phyloP scores from a whole-genome alignment of 78 protist species.

The Dictyostelium intermedium region DNA sequence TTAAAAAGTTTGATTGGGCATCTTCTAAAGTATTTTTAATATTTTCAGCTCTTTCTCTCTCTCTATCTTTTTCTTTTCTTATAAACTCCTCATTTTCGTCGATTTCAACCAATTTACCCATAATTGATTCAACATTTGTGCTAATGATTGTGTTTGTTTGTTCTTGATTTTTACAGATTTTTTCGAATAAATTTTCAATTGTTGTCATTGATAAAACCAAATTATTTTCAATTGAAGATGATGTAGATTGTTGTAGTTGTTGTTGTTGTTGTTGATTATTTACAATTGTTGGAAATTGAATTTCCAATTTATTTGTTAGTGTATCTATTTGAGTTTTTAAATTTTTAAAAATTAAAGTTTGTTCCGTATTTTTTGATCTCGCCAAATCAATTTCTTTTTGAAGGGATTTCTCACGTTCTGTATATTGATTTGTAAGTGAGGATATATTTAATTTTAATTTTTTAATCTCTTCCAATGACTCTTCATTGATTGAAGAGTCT shows the following conservation, averaged over 20 bases:
- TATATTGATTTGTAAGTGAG: neutral
- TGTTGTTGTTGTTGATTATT: slow-evolving; percentile 1
- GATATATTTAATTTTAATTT: neutral
- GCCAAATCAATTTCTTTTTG: neutral
- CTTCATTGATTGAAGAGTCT: neutral
- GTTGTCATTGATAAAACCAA: neutral
- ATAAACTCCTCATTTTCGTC: slow-evolving; percentile 2
- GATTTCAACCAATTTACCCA: slow-evolving; percentile 10
- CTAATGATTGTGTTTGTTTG: neutral
- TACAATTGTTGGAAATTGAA: slow-evolving; percentile 41
- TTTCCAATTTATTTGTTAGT: slow-evolving; percentile 9
- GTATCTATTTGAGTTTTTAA: slow-evolving; percentile 29
- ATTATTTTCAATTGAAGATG: neutral
- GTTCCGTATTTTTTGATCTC: slow-evolving; percentile 1
- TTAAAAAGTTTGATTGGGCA: neutral
- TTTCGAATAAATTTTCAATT: slow-evolving; percentile 24
- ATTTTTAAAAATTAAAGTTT: neutral
- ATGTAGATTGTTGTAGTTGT: neutral
- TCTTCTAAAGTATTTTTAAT: neutral
- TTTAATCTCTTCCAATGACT: neutral
- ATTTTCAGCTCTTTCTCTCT: neutral
- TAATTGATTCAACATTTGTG: neutral
- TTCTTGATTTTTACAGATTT: slow-evolving; percentile 29
- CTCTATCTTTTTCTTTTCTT: neutral
- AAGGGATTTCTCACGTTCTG: neutral